Percentiles rank a stretch among this genome's conserved stretches.
These are phyloP conservation scores for Yamadazyma triangularis DNA, from an alignment of 1,139 yeast species.

Conservation along the genomic window DNA sequence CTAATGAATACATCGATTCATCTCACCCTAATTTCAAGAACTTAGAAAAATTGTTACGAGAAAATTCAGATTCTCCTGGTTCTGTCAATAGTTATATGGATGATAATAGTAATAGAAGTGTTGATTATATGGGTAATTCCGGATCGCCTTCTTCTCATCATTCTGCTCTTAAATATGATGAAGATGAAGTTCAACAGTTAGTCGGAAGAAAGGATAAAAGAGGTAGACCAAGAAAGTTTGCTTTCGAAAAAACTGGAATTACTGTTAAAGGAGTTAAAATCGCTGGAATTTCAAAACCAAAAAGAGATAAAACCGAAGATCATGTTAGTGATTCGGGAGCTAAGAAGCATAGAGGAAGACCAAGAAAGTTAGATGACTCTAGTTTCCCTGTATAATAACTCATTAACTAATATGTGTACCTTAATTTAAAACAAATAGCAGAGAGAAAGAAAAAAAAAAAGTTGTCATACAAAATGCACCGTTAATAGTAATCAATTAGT, in stretches of 20 bases:
- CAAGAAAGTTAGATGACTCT: slow-evolving; percentile 7
- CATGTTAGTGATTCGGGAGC: background rate
- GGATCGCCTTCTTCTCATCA: background rate
- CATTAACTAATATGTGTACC: too few species aligned
- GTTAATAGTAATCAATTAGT: too few species aligned
- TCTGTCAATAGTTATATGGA: background rate
- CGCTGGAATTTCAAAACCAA: slow-evolving; percentile 29
- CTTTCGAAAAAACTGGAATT: slow-evolving; percentile 45
- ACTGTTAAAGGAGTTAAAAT: slow-evolving; percentile 45
- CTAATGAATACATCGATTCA: slow-evolving; percentile 41
- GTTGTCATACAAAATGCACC: too few species aligned
- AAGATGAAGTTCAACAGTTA: slow-evolving; percentile 35
- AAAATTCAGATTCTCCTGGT: slow-evolving; percentile 6
- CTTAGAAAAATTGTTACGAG: slow-evolving; percentile 33
- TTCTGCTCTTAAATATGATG: slow-evolving; percentile 20
- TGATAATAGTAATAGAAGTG: background rate
- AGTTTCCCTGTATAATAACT: slow-evolving; percentile 1
- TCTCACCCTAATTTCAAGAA: slow-evolving; percentile 41
- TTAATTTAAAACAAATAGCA: too few species aligned
- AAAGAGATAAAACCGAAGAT: slow-evolving; percentile 17
- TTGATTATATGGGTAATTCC: slow-evolving; percentile 3
- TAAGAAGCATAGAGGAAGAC: slow-evolving; percentile 14
- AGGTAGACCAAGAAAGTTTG: slow-evolving; percentile 52
- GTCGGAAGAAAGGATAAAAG: slow-evolving; percentile 40
- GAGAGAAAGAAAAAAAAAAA: too few species aligned